These are phyloP conservation scores for Aspergillus oerlinghausenensis DNA, from an alignment of 2,329 filamentous ascomycete genomes.

Conservation along the genomic window DNA sequence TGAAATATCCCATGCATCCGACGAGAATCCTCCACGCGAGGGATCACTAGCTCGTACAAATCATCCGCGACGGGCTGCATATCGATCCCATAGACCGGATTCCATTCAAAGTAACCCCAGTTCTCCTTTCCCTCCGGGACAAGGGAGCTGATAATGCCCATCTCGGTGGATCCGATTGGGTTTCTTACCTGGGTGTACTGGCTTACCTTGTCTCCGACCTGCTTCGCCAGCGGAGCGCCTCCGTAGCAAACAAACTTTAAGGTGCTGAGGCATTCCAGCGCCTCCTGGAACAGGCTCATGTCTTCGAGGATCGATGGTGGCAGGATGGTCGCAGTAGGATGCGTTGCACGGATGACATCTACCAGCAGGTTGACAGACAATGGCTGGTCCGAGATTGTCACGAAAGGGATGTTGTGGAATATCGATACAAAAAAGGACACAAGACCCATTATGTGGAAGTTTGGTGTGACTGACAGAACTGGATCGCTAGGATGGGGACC, in stretches of 20 bases:
- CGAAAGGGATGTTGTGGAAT: conserved; percentile 14
- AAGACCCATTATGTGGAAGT: conserved; percentile 28
- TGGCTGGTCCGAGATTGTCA: conserved; percentile 22
- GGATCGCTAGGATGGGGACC: conserved; percentile 7
- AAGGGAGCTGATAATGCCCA: conserved; percentile 1
- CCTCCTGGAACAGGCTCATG: conserved; percentile 17
- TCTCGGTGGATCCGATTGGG: neutral
- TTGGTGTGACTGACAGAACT: conserved; percentile 17
- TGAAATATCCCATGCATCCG: too few species aligned
- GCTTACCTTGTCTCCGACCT: too few species aligned
- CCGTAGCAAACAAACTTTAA: conserved; percentile 7
- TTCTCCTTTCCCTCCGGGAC: neutral
- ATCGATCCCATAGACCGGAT: neutral
- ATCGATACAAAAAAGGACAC: conserved; percentile 14
- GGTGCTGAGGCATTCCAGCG: conserved; percentile 5
- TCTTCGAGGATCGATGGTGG: conserved; percentile 25
- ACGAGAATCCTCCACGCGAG: too few species aligned
- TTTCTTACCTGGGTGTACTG: too few species aligned
- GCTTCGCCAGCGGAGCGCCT: too few species aligned
- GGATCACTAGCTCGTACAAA: too few species aligned
- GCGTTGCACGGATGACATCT: conserved; percentile 13
- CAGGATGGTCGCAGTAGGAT: conserved; percentile 16
- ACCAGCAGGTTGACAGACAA: conserved; percentile 19
- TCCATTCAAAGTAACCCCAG: conserved; percentile 3
- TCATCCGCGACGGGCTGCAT: neutral